Evolutionary conservation across 176 grass and related monocot species (phyloP).

Genomic region (Oryza coarctata): DNA sequence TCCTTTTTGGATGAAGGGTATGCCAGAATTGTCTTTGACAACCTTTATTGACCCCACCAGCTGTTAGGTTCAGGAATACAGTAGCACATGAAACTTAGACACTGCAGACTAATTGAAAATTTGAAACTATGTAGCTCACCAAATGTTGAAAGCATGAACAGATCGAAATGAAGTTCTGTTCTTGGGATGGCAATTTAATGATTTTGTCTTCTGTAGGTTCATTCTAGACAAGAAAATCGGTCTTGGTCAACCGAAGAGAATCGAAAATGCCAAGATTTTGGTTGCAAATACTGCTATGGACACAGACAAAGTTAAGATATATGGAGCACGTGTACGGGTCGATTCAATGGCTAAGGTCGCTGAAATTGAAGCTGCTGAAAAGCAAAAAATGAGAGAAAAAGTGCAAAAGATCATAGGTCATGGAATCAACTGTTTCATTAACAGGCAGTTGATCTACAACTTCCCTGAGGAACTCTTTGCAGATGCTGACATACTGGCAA

Average conservation of each 20-base stretch:
- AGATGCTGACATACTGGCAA: constrained; percentile 83
- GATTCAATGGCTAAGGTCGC: constrained; percentile 93
- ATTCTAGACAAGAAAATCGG: constrained; percentile 99
- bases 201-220: constrained; percentile 53
- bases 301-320: constrained; percentile 99
- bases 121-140: background rate
- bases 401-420: constrained; percentile 89
- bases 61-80: background rate
- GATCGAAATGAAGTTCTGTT: background rate
- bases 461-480: constrained; percentile 96
- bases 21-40: background rate
- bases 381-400: constrained; percentile 97
- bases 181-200: background rate
- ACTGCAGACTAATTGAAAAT: background rate
- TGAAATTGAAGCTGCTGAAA: constrained; percentile 91
- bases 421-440: constrained; percentile 92
- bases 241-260: constrained; percentile 84
- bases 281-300: constrained; percentile 98
- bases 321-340: constrained; percentile 86
- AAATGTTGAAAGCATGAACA: background rate
- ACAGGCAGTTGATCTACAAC: constrained; percentile 94
- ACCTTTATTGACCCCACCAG: background rate
- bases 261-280: constrained; percentile 95
- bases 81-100: background rate
- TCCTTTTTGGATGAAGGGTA: constrained; percentile 99